Conservation (phyloP, 331 rosid species). For the Acacia concinna region DNA sequence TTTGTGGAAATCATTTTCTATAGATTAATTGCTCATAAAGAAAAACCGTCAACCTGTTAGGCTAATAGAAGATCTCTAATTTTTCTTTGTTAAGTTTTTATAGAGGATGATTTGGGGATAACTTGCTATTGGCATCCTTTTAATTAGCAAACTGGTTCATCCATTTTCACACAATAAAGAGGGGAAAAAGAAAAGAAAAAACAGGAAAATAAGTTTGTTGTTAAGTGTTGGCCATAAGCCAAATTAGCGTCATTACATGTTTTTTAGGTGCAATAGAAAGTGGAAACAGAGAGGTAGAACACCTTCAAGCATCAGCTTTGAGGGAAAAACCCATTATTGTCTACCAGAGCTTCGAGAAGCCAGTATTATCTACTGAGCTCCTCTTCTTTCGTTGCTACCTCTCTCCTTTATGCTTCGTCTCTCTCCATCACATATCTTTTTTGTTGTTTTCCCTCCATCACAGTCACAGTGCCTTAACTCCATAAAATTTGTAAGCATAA, state of each 20-base stretch:
- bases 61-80: no score
- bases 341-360: not conserved
- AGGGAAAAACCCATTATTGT: not conserved
- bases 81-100: no score
- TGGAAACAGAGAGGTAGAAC: not conserved
- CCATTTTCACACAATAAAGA: no score
- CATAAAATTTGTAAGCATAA: constrained; percentile 37
- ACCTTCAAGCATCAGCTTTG: not conserved
- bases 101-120: no score
- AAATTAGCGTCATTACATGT: not conserved
- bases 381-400: not conserved
- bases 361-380: not conserved
- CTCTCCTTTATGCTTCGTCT: not conserved
- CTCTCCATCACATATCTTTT: not conserved
- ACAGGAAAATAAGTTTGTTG: not conserved
- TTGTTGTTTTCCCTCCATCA: not conserved
- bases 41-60: no score
- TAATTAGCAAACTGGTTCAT: no score
- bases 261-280: not conserved
- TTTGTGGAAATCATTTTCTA: no score
- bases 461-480: not conserved
- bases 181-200: no score
- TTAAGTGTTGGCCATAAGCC: not conserved
- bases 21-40: no score
- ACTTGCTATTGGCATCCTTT: no score